These are phyloP conservation scores for Lepiota subincarnata DNA, from an alignment of 768 basidiomycete genomes.

Conservation along the genomic window DNA sequence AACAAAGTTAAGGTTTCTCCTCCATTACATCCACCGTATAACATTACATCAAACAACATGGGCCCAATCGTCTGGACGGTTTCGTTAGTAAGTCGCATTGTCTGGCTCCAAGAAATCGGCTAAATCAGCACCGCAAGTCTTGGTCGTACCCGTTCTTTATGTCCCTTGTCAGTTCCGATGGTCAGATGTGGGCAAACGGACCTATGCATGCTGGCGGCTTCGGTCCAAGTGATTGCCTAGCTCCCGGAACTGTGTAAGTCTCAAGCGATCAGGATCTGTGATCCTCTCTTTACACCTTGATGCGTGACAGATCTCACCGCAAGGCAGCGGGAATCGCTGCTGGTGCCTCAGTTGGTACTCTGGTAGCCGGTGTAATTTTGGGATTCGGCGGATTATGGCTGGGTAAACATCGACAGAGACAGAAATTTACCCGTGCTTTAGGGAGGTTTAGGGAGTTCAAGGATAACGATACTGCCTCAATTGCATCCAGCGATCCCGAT, in stretches of 20 bases:
- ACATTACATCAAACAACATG: slow-evolving; percentile 40
- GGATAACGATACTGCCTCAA: no score
- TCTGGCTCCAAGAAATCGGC: background rate
- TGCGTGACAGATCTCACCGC: background rate
- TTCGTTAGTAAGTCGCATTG: slow-evolving; percentile 26
- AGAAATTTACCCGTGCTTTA: background rate
- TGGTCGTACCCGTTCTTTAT: slow-evolving; percentile 41
- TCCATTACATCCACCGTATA: slow-evolving; percentile 46
- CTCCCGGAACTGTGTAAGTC: slow-evolving; percentile 31
- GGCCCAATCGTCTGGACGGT: slow-evolving; percentile 36
- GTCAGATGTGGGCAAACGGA: slow-evolving; percentile 44
- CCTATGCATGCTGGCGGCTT: slow-evolving; percentile 43
- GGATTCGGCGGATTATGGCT: background rate
- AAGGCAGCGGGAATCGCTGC: background rate
- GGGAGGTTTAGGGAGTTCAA: background rate
- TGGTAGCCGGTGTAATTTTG: background rate
- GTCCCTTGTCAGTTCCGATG: slow-evolving; percentile 41
- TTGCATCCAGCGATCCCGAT: no score
- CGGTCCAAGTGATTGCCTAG: slow-evolving; percentile 35
- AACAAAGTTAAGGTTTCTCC: slow-evolving; percentile 37
- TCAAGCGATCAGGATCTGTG: background rate
- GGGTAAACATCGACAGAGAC: background rate
- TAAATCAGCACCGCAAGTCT: slow-evolving; percentile 34
- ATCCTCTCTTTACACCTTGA: background rate
- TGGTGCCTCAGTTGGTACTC: background rate